phyloP scores from a whole-genome alignment of 345 rosid species.

The Brassica rapa region DNA sequence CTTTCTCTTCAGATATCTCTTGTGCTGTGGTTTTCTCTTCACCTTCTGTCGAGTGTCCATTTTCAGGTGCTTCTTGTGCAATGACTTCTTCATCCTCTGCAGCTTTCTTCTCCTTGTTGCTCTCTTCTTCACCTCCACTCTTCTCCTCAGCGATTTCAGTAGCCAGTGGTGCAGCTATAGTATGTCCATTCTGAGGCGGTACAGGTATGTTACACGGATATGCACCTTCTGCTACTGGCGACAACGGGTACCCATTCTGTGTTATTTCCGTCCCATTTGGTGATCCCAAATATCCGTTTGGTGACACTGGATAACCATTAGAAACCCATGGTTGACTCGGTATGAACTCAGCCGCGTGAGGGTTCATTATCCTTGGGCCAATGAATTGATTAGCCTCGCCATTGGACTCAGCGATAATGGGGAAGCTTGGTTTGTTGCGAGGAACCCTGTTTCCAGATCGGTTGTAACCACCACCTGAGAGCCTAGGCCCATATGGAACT shows the following conservation, averaged over 20 bases:
- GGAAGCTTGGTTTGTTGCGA: slow-evolving; percentile 65
- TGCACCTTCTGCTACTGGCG: slow-evolving; percentile 55
- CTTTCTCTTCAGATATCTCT: slow-evolving; percentile 45
- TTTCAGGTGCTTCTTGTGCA: slow-evolving; percentile 38
- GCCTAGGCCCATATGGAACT: slow-evolving; percentile 97
- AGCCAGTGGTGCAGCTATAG: slow-evolving; percentile 39
- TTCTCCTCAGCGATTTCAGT: slow-evolving; percentile 42
- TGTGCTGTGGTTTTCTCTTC: slow-evolving; percentile 35
- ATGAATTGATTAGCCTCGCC: slow-evolving; percentile 59
- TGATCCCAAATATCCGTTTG: slow-evolving; percentile 58
- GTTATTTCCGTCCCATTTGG: slow-evolving; percentile 53
- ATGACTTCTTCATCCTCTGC: slow-evolving; percentile 44
- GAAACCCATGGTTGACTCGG: slow-evolving; percentile 92
- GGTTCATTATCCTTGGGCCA: slow-evolving; percentile 86
- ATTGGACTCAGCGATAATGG: slow-evolving; percentile 48
- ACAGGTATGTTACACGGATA: slow-evolving; percentile 43
- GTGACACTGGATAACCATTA: slow-evolving; percentile 72
- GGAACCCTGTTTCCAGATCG: slow-evolving; percentile 72
- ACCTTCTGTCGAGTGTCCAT: slow-evolving; percentile 38
- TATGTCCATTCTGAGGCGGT: slow-evolving; percentile 56
- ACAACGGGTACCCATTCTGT: slow-evolving; percentile 52
- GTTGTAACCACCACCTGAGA: slow-evolving; percentile 85
- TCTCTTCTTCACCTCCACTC: slow-evolving; percentile 47
- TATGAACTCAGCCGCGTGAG: slow-evolving; percentile 92
- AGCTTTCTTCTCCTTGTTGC: slow-evolving; percentile 38